A percentile compares a stretch with the other conserved stretches of the same genome.
Evolutionary conservation across 108 stramenopile genomes (phyloP).

Genomic region (Pseudonitzschia pungens): DNA sequence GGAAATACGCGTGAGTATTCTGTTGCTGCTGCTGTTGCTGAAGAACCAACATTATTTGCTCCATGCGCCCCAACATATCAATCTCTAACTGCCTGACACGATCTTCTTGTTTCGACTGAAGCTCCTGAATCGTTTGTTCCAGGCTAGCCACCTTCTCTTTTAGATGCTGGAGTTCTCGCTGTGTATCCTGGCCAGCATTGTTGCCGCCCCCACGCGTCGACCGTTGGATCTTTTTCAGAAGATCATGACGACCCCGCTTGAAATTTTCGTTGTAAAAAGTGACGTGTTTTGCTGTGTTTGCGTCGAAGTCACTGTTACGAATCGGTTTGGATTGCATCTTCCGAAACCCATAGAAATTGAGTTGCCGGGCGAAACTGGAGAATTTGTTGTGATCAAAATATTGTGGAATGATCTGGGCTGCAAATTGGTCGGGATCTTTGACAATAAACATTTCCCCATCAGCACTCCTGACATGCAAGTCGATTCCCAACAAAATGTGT

Average conservation of each 20-base stretch:
- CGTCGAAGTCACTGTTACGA: slow-evolving; percentile 78
- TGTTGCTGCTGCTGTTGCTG: slow-evolving; percentile 39
- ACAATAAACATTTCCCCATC: slow-evolving; percentile 88
- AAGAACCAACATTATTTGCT: slow-evolving; percentile 65
- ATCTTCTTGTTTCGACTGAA: slow-evolving; percentile 44
- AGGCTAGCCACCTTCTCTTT: slow-evolving; percentile 52
- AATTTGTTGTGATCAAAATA: slow-evolving; percentile 77
- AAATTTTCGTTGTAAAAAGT: slow-evolving; percentile 90
- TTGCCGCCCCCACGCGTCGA: slow-evolving; percentile 73
- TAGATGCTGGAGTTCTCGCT: slow-evolving; percentile 62
- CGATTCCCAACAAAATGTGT: background rate
- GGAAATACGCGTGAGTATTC: slow-evolving; percentile 8
- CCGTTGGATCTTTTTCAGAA: slow-evolving; percentile 77
- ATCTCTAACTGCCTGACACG: slow-evolving; percentile 54
- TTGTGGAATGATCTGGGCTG: slow-evolving; percentile 66
- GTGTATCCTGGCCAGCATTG: slow-evolving; percentile 44
- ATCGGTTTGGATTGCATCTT: slow-evolving; percentile 90
- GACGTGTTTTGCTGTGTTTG: slow-evolving; percentile 77
- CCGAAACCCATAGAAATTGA: slow-evolving; percentile 44
- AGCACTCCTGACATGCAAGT: slow-evolving; percentile 39
- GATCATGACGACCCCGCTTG: slow-evolving; percentile 74
- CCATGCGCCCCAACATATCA: slow-evolving; percentile 67
- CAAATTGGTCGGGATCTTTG: slow-evolving; percentile 80
- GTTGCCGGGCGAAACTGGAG: slow-evolving; percentile 20
- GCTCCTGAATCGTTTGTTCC: slow-evolving; percentile 49